Conservation (phyloP, 1,284 basidiomycete species). For the Moesziomyces globuligerus region DNA sequence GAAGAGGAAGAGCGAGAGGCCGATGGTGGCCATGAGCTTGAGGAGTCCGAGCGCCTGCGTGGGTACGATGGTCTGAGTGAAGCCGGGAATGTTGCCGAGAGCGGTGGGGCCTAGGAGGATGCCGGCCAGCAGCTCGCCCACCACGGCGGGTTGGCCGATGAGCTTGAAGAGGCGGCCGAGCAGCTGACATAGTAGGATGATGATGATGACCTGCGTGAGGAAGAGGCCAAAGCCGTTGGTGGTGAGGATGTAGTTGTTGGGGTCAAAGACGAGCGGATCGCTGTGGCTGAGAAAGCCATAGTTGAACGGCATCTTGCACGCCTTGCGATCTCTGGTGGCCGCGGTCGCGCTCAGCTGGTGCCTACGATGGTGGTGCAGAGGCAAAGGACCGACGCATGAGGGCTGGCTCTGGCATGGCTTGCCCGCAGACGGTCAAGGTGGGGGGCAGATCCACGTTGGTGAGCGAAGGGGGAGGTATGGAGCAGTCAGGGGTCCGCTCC, state of each 20-base stretch:
- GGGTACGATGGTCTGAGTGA: constrained; percentile 46
- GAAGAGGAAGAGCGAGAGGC: constrained; percentile 50
- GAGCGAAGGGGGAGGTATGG: neutral
- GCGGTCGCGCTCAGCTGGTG: too few relatives aligned
- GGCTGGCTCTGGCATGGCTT: too few relatives aligned
- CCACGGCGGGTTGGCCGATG: constrained; percentile 47
- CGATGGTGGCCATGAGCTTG: constrained; percentile 47
- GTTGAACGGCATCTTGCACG: constrained; percentile 26
- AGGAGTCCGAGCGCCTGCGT: constrained; percentile 33
- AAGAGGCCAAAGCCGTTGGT: constrained; percentile 54
- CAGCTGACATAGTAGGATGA: constrained; percentile 46
- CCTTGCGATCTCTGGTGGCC: too few relatives aligned
- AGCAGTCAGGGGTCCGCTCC: neutral
- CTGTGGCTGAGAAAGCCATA: constrained; percentile 47
- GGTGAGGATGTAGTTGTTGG: constrained; percentile 34
- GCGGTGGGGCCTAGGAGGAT: constrained; percentile 53
- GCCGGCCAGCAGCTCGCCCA: constrained; percentile 52
- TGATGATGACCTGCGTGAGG: constrained; percentile 47
- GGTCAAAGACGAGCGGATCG: constrained; percentile 44
- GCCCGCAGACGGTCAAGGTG: too few relatives aligned
- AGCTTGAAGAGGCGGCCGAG: constrained; percentile 43
- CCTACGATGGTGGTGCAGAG: constrained; percentile 1
- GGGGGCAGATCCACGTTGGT: neutral
- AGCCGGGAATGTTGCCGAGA: constrained; percentile 50
- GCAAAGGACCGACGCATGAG: too few relatives aligned